These are phyloP conservation scores for Porcisia hertigi DNA, from an alignment of 208 protist genomes.

Conservation along the genomic window DNA sequence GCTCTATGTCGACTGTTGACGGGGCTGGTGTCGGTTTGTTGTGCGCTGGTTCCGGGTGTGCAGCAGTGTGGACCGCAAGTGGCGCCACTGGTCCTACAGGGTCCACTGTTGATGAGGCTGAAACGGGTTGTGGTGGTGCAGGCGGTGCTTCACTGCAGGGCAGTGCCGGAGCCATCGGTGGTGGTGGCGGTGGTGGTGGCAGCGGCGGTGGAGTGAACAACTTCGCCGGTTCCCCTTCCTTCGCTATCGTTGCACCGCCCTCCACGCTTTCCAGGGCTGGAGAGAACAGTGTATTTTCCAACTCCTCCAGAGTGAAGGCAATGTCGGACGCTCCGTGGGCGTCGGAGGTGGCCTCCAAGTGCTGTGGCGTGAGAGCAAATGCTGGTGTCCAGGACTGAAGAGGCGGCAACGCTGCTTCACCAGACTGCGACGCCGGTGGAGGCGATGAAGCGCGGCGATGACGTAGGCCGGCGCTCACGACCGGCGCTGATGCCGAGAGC, in stretches of 20 bases:
- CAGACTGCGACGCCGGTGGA: background rate
- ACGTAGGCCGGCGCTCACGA: background rate
- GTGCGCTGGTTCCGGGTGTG: background rate
- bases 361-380: conserved; percentile 14
- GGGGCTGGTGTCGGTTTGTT: background rate
- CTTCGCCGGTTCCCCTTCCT: too few relatives aligned
- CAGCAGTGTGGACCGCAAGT: background rate
- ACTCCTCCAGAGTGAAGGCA: conserved; percentile 77
- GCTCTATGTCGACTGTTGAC: background rate
- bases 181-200: background rate
- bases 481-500: background rate
- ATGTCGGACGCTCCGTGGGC: conserved; percentile 39
- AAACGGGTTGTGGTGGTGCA: background rate
- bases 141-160: background rate
- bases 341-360: conserved; percentile 10
- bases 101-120: background rate
- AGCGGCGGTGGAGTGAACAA: background rate
- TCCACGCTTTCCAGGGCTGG: background rate
- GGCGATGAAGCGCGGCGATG: background rate
- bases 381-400: conserved; percentile 20
- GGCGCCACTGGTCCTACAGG: background rate
- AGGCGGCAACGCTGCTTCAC: background rate
- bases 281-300: conserved; percentile 72
- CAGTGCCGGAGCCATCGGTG: background rate
- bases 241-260: background rate